Percentiles rank a stretch among this genome's conserved stretches.
Conservation (phyloP, 257 asterid species). For the Solanum piurae region DNA sequence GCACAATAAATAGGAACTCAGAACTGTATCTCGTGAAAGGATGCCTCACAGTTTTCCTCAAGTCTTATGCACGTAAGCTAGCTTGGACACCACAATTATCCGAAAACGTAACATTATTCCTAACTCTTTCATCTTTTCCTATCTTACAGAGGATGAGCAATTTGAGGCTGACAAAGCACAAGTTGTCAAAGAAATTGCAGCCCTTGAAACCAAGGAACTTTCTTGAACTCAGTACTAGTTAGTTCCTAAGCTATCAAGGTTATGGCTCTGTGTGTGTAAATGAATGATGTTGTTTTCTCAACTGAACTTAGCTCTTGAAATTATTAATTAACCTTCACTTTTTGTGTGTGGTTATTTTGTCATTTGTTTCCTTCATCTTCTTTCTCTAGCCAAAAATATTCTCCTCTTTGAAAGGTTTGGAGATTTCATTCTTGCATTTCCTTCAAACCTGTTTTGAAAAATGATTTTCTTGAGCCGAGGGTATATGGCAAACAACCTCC, state of each 20-base stretch:
- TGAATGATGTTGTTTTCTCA: neutral
- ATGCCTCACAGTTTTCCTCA: neutral
- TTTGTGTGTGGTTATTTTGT: neutral
- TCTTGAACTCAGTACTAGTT: conserved; percentile 10
- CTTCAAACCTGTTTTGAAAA: neutral
- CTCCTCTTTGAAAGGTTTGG: neutral
- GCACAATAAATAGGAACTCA: neutral
- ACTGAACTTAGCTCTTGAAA: neutral
- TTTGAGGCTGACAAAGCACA: conserved; percentile 90
- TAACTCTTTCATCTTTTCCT: neutral
- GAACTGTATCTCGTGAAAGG: neutral
- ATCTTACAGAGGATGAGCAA: conserved; percentile 67
- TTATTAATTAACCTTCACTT: neutral
- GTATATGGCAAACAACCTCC: neutral
- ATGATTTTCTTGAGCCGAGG: neutral
- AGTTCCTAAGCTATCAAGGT: neutral
- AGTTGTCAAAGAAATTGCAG: conserved; percentile 76
- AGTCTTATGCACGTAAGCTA: neutral
- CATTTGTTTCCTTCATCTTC: neutral
- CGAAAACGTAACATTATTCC: neutral
- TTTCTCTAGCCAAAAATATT: neutral
- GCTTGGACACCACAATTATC: neutral
- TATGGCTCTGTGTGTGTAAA: neutral
- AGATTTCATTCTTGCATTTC: neutral
- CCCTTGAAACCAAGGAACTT: conserved; percentile 59